Conservation (phyloP, 1,139 yeast species). For the Suhomyces coccinellae region DNA sequence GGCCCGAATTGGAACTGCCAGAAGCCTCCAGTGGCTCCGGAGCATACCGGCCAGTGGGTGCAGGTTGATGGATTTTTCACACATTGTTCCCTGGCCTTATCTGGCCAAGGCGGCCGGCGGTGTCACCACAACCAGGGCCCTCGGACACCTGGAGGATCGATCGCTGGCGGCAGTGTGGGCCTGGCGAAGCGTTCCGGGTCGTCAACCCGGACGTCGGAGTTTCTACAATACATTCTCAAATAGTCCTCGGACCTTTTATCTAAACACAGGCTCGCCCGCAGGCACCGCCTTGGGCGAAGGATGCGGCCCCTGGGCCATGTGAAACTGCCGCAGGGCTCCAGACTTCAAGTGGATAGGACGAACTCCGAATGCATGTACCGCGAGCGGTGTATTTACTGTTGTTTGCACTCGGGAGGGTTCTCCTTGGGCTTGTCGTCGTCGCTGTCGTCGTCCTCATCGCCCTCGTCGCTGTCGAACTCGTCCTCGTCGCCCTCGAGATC, state of each 20-base stretch:
- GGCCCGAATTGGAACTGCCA: too few relatives aligned
- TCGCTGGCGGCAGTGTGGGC: background rate
- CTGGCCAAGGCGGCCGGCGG: background rate
- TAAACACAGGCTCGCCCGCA: background rate
- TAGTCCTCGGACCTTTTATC: slow-evolving; percentile 2
- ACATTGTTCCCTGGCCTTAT: background rate
- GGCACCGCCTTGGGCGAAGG: too few relatives aligned
- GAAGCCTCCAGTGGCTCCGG: background rate
- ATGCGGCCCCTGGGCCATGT: too few relatives aligned
- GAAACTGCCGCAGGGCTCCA: too few relatives aligned
- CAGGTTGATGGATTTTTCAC: slow-evolving; percentile 1
- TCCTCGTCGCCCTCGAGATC: slow-evolving; percentile 49
- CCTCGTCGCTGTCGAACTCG: slow-evolving; percentile 40
- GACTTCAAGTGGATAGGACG: too few relatives aligned
- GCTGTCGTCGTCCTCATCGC: slow-evolving; percentile 51
- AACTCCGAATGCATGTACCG: slow-evolving; percentile 3
- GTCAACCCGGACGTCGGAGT: background rate
- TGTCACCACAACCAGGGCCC: background rate
- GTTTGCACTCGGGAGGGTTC: slow-evolving; percentile 85
- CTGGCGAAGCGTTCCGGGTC: too few relatives aligned
- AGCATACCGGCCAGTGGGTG: background rate
- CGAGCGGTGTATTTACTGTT: slow-evolving; percentile 37
- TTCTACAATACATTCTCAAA: background rate
- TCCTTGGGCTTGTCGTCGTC: slow-evolving; percentile 47
- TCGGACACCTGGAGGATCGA: background rate